phyloP scores from a whole-genome alignment of 805 yeast genomes.

The Metschnikowia baotianmanensis region DNA sequence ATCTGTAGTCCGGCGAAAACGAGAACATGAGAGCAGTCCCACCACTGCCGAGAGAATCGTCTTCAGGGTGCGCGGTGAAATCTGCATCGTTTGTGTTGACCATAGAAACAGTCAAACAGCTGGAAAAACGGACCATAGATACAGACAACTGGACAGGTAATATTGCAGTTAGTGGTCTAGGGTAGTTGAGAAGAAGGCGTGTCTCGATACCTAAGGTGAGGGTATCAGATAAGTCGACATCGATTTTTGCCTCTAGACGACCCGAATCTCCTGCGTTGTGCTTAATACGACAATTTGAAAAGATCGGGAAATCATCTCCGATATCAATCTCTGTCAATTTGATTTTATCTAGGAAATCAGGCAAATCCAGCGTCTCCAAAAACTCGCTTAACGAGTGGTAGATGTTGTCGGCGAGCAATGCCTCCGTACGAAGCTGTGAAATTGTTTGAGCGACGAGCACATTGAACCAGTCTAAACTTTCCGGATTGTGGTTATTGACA shows the following conservation, averaged over 20 bases:
- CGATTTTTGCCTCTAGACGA: slow-evolving; percentile 79
- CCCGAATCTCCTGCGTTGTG: slow-evolving; percentile 54
- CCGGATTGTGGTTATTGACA: slow-evolving; percentile 82
- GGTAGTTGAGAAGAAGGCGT: slow-evolving; percentile 71
- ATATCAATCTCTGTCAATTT: slow-evolving; percentile 83
- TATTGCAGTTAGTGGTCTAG: slow-evolving; percentile 79
- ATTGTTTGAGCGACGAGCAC: slow-evolving; percentile 90
- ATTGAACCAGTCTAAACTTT: slow-evolving; percentile 95
- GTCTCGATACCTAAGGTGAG: slow-evolving; percentile 85
- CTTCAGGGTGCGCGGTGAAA: slow-evolving; percentile 4
- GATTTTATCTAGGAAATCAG: slow-evolving; percentile 78
- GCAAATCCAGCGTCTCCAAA: slow-evolving; percentile 59
- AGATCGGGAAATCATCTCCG: slow-evolving; percentile 93
- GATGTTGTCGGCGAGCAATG: slow-evolving; percentile 78
- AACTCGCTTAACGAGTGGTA: slow-evolving; percentile 73
- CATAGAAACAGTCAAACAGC: slow-evolving; percentile 77
- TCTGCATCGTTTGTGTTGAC: slow-evolving; percentile 38
- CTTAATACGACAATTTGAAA: slow-evolving; percentile 84
- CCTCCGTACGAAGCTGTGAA: slow-evolving; percentile 85
- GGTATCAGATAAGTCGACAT: slow-evolving; percentile 85
- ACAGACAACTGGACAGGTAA: slow-evolving; percentile 84
- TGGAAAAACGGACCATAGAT: slow-evolving; percentile 86
- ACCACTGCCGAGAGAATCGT: slow-evolving; percentile 11
- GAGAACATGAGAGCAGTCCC: slow-evolving; percentile 83
- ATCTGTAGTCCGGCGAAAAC: slow-evolving; percentile 84